These are phyloP conservation scores for Sporopachydermia cereana DNA, from an alignment of 1,139 yeast species.

Conservation along the genomic window DNA sequence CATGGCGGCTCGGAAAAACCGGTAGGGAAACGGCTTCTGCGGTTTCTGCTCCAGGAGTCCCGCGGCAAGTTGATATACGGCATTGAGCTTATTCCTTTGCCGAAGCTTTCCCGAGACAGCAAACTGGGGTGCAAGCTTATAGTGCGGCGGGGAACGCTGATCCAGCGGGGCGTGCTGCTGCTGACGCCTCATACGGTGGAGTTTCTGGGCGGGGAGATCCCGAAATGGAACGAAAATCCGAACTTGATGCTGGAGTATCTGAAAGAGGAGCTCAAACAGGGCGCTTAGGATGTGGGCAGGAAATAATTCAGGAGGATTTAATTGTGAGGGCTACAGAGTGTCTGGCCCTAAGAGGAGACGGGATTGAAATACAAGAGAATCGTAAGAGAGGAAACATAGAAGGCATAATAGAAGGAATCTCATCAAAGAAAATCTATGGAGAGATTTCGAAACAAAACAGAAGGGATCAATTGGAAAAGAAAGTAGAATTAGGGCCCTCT, in stretches of 20 bases:
- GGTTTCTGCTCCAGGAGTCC: slow-evolving; percentile 16
- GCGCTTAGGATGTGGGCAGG: no score
- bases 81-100: slow-evolving; percentile 14
- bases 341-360: no score
- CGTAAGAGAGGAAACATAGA: no score
- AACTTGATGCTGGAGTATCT: slow-evolving; percentile 1
- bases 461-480: no score
- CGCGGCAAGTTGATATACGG: slow-evolving; percentile 17
- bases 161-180: slow-evolving; percentile 15
- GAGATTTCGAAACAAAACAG: no score
- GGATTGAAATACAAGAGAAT: no score
- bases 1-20: not conserved
- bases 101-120: slow-evolving; percentile 11
- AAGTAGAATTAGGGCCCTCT: no score
- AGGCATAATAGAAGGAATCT: no score
- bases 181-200: slow-evolving; percentile 11
- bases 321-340: no score
- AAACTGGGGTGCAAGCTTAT: slow-evolving; percentile 14
- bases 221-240: slow-evolving; percentile 6
- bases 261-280: not conserved
- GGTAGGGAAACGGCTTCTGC: not conserved
- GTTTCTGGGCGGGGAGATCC: slow-evolving; percentile 12
- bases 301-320: no score
- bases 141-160: slow-evolving; percentile 9
- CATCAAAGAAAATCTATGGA: no score